These are phyloP conservation scores for Cynara cardunculus DNA, from an alignment of 129 eudicot genomes.

Conservation along the genomic window DNA sequence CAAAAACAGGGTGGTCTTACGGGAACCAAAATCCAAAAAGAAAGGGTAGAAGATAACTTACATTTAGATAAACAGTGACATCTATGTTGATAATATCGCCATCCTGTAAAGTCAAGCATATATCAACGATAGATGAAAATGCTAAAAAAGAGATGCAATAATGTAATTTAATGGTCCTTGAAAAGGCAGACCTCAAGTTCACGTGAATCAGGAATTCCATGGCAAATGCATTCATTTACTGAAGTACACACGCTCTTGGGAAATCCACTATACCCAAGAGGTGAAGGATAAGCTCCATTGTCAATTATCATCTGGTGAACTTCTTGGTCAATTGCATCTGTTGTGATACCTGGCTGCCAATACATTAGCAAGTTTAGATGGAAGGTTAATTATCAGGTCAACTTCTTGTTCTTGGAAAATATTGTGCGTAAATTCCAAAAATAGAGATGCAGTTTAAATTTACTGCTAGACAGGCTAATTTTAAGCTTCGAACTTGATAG, in stretches of 20 bases:
- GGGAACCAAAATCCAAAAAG: neutral
- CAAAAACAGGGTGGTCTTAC: neutral
- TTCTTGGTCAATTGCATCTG: slow-evolving; percentile 74
- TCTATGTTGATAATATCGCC: slow-evolving; percentile 76
- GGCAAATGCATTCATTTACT: slow-evolving; percentile 86
- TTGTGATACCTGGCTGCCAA: slow-evolving; percentile 79
- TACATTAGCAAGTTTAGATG: neutral
- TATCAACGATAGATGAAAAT: neutral
- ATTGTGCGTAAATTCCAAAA: neutral
- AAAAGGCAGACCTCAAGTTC: slow-evolving; percentile 54
- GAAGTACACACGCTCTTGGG: slow-evolving; percentile 88
- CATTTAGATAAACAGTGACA: slow-evolving; percentile 77
- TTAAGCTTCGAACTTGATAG: neutral
- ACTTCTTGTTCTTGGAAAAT: neutral
- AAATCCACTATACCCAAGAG: slow-evolving; percentile 81
- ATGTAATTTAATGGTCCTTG: neutral
- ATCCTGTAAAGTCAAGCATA: slow-evolving; percentile 48
- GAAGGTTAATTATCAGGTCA: neutral
- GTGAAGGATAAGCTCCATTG: slow-evolving; percentile 86
- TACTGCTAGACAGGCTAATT: neutral
- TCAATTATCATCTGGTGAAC: slow-evolving; percentile 74
- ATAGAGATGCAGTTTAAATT: neutral
- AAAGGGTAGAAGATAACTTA: slow-evolving; percentile 31
- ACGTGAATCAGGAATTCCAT: slow-evolving; percentile 85
- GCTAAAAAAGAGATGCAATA: neutral